Evolutionary conservation across 2,329 filamentous ascomycete genomes (phyloP), one percentile per base, ranked within the genome.

Genomic region (Fusarium annulatum): DNA sequence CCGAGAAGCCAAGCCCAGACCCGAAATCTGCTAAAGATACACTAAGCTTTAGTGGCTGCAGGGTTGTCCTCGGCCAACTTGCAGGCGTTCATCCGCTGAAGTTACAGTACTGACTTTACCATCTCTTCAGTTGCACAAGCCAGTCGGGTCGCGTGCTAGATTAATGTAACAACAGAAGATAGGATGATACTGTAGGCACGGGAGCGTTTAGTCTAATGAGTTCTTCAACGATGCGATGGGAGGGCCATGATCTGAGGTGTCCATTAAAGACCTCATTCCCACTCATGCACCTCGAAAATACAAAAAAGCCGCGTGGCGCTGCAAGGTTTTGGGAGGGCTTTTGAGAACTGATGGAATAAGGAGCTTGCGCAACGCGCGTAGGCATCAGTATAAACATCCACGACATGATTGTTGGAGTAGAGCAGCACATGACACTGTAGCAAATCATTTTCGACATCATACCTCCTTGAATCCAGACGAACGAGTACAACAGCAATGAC

Each of bases 291-390:
- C 59, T 70, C 57, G 62, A 73, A 62, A 74, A 71, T 61, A 52
- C 66, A 41, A 72, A 58, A 59, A 59, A 63, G 67, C 64, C 64
- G 67, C 69, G 75, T 77, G 75, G 75, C 75, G 73, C 42, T 76
- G 61, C 75, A 77, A 74, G 76, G 69, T 77, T 77, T 73, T 76
- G 49, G 46, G 58, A 64, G 74, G 69, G 49, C 69, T 67, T 73
- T 72, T 76, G 49, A 38, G 19, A 61, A 42, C 58, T 19, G 28
- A 33, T 57, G 42, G 30, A 36, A 49, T 38, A 43, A 43, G 49
- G 23, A 39, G 30, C 26, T 34, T 55, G 69, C 61, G 66, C 63
- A 71, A 75, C 49, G 53, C 59, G 57, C 26, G 28, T 34, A 70
- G 52, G 61, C 48, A 67, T 43, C 53, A 56, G 49, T 26, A 38